Base-by-base conservation (phyloP, 768 basidiomycete species). In the Exsudoporus frostii region DNA sequence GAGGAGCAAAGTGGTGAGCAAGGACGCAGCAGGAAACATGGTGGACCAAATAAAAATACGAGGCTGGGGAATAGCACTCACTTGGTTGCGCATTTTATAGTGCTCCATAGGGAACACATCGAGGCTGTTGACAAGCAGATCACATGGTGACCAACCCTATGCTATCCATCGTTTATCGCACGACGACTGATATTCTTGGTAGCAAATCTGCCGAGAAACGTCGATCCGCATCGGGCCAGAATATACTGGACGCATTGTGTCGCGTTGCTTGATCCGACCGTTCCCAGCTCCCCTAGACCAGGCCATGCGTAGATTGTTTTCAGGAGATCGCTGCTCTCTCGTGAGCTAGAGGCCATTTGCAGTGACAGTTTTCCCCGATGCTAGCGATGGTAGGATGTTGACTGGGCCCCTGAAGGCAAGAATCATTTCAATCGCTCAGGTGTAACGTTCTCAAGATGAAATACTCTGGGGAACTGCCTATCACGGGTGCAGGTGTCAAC, bases 1-100 rank as follows among this genome's bases (percentile, higher is more conserved):
- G 44, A 82, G 70, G 42, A 80, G 64, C 33, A 81, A 62, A 45
- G 74, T 70, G 34, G 75, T 74, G 52, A 82, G 68, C 46, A 83
- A 59, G 46, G 73, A 73, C 37, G 67, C 62, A 49, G 70, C 50
- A 34, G 57, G 66, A 58, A 76, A 74, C 76, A 77, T 77, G 56
- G 50, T 66, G 24, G 47, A 60, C 56, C 36, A 51, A 51, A 44
- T 49, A 41, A 50, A 53, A 53, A 46, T 43, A 53, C 14, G 43
- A 45, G 34, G 49, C 48, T 65, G 52, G 10, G 53, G 50, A 50
- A 58, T 53, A 57, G 62, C 44, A 22, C 7, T 19, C 24, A 5
- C 42, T 8, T 30, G 9, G 37, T 27, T 20, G 41, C 20, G 45
- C 52, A 32, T 57, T 67, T 69, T 67, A 67, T 69, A 54, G 20